Base-by-base conservation (phyloP, 805 yeast species). In the Candida nonsorbophila region DNA sequence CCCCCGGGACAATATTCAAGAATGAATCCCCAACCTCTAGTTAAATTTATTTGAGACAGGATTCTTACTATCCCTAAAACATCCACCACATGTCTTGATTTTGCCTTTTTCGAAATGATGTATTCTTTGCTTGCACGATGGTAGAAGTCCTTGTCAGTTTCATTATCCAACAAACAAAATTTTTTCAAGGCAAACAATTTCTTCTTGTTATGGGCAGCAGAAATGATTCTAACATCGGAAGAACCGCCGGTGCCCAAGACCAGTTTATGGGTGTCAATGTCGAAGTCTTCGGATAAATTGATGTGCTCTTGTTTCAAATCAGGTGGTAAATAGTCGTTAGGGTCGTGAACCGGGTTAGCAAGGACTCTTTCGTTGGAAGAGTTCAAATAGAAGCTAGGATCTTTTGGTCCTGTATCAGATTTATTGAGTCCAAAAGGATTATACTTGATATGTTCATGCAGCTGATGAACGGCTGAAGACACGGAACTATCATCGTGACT, bases 11-110 rank as follows among this genome's bases (percentile, higher is more conserved):
- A 79, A 30, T 55, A 68, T 38, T 79, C 84, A 67, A 82, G 58
- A 3, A 78, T 67, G 49, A 82, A 72, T 3, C 90, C 92, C 92
- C 92, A 83, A 2, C 84, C 80, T 38, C 87, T 59, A 2, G 72
- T 65, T 36, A 79, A 51, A 24, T 53, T 60, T 5, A 66, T 62
- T 13, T 74, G 69, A 1, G 79, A 64, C 32, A 79, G 82, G 13
- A 80, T 62, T 33, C 75, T 67, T 11, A 81, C 50, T 14, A 81
- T 44, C 7, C 72, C 74, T 38, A 65, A 60, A 4, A 79, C 75
- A 20, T 65, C 65, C 7, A 77, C 72, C 9, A 79, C 69, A 51
- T 83, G 88, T 27, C 77, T 59, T 38, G 75, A 75, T n/a, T 64
- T 61, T 30, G 69, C 59, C 23, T 59, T 62, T 37, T 69, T 74